A percentile compares a stretch with the other conserved stretches of the same genome.
phyloP scores from a whole-genome alignment of 1,139 yeast genomes.

The Magnusiomyces suaveolens region DNA sequence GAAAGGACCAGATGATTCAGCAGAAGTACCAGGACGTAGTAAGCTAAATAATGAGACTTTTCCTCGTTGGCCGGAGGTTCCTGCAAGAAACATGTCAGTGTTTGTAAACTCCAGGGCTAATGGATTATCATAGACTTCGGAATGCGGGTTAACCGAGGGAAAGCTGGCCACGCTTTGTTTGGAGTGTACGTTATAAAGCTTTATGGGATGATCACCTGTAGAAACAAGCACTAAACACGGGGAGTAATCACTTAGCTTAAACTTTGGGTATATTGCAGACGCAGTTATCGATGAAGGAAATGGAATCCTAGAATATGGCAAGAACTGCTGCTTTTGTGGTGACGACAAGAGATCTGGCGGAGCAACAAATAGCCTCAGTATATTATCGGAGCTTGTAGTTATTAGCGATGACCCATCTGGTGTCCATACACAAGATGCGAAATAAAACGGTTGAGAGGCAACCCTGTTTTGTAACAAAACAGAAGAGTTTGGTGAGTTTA shows the following conservation, averaged over 20 bases:
- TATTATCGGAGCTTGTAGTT: slow-evolving; percentile 26
- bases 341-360: slow-evolving; percentile 21
- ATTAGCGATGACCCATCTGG: slow-evolving; percentile 28
- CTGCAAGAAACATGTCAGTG: slow-evolving; percentile 6
- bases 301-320: slow-evolving; percentile 9
- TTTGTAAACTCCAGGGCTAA: slow-evolving; percentile 17
- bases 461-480: background rate
- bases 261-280: slow-evolving; percentile 12
- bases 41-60: slow-evolving; percentile 24
- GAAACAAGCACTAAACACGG: slow-evolving; percentile 10
- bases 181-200: slow-evolving; percentile 13
- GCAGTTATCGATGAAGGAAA: slow-evolving; percentile 11
- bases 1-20: slow-evolving; percentile 8
- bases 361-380: slow-evolving; percentile 26
- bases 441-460: slow-evolving; percentile 1
- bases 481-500: background rate
- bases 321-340: background rate
- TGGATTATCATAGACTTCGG: slow-evolving; percentile 17
- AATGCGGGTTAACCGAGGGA: slow-evolving; percentile 20
- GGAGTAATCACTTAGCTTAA: slow-evolving; percentile 8
- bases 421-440: slow-evolving; percentile 24
- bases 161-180: slow-evolving; percentile 21
- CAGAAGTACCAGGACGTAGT: slow-evolving; percentile 16
- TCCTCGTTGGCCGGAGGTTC: slow-evolving; percentile 20
- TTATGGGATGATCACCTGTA: slow-evolving; percentile 12